Evolutionary conservation across 768 basidiomycete genomes (phyloP).

Genomic region (Leccinum incarnatum): DNA sequence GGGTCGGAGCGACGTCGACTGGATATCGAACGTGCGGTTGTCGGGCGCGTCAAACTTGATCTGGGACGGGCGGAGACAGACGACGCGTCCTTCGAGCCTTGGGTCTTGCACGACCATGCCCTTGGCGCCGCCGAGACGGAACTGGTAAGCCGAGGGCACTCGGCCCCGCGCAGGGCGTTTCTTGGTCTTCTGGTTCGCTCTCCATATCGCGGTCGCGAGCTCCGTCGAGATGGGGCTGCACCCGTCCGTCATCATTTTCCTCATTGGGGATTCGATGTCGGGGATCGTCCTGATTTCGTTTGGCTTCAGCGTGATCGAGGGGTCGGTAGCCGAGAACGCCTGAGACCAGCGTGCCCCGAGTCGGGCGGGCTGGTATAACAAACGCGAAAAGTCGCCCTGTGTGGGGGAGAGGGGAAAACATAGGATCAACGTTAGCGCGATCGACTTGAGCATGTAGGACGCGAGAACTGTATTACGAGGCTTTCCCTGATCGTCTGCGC

Average conservation of each 20-base stretch:
- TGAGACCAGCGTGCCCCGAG: constrained; percentile 54
- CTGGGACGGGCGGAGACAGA: constrained; percentile 45
- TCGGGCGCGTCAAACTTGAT: constrained; percentile 44
- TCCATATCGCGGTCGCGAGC: constrained; percentile 37
- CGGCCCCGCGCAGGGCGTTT: constrained; percentile 14
- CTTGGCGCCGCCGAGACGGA: constrained; percentile 46
- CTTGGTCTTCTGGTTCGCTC: constrained; percentile 31
- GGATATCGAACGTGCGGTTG: constrained; percentile 44
- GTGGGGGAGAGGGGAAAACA: not conserved
- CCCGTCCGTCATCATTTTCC: constrained; percentile 49
- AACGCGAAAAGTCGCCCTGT: constrained; percentile 40
- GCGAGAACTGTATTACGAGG: constrained; percentile 27
- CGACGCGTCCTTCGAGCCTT: constrained; percentile 31
- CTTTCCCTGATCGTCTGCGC: constrained; percentile 31
- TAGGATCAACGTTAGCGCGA: constrained; percentile 5
- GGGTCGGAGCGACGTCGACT: constrained; percentile 43
- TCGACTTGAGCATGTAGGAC: not conserved
- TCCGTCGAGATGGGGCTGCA: constrained; percentile 44
- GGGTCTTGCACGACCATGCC: constrained; percentile 48
- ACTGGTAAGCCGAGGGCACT: constrained; percentile 42
- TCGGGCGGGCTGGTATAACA: constrained; percentile 42
- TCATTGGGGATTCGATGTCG: constrained; percentile 31
- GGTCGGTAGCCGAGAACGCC: constrained; percentile 51
- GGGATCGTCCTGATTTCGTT: constrained; percentile 33
- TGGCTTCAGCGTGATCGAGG: constrained; percentile 37